Percentiles rank a stretch among this genome's conserved stretches.
phyloP scores from a whole-genome alignment of 805 yeast species.

The Saccharomycopsis guyanensis region DNA sequence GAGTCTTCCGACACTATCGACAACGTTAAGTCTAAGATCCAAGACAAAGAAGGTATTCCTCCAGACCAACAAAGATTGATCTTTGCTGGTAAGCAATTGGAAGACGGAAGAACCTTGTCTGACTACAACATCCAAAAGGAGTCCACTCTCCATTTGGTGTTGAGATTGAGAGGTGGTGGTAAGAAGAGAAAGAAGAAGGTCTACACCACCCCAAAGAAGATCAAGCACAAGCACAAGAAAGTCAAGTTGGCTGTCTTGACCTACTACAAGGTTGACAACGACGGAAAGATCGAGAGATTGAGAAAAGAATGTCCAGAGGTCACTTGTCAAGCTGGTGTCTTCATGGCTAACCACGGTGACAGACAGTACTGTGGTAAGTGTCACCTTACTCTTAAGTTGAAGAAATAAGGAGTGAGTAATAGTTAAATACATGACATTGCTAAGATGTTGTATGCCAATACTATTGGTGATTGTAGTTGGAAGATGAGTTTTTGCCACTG shows the following conservation, averaged over 20 bases:
- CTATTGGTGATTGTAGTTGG: background rate
- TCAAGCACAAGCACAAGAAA: constrained; percentile 99
- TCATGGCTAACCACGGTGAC: constrained; percentile 98
- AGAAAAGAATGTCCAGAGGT: constrained; percentile 95
- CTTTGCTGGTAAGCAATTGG: constrained; percentile 96
- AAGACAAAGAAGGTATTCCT: constrained; percentile 96
- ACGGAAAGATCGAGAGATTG: constrained; percentile 96
- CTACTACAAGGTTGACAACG: constrained; percentile 98
- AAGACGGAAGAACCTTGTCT: constrained; percentile 91
- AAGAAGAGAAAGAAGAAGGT: constrained; percentile 99
- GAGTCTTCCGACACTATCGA: constrained; percentile 97
- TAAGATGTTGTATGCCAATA: background rate
- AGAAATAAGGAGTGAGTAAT: constrained; percentile 22
- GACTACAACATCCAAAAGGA: constrained; percentile 99
- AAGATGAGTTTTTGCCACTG: too few species aligned
- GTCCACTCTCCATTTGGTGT: constrained; percentile 90
- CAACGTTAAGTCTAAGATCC: constrained; percentile 93
- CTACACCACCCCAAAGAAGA: constrained; percentile 99
- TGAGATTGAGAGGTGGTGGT: constrained; percentile 99
- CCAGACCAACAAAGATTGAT: constrained; percentile 96
- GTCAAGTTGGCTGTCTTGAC: constrained; percentile 98
- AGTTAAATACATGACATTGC: background rate
- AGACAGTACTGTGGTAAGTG: constrained; percentile 99
- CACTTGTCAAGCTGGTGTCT: constrained; percentile 97
- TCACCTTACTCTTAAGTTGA: constrained; percentile 80